Conservation (phyloP, 2,329 filamentous ascomycete genomes). For the Furcasterigmium sp. region DNA sequence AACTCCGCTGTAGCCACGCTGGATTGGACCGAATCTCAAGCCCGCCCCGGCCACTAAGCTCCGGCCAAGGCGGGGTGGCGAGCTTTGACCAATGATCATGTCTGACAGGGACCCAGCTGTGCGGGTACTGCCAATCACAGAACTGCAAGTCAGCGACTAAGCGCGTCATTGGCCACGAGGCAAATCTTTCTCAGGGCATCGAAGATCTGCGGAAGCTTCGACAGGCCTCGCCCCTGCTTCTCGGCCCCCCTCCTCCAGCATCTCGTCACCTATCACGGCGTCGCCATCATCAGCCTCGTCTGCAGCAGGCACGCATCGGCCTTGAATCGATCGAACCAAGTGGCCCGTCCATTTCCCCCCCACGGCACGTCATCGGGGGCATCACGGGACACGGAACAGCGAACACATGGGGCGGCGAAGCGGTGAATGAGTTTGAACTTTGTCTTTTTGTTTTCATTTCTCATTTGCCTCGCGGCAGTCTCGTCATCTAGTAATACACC, state of each 20-base stretch:
- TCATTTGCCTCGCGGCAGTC: too few relatives aligned
- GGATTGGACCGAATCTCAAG: too few relatives aligned
- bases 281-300: background rate
- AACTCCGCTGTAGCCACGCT: too few relatives aligned
- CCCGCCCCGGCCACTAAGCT: background rate
- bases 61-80: background rate
- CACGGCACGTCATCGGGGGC: background rate
- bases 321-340: slow-evolving; percentile 4
- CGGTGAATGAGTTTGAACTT: background rate
- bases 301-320: background rate
- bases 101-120: too few relatives aligned
- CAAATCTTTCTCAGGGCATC: background rate
- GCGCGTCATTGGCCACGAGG: background rate
- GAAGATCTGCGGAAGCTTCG: background rate
- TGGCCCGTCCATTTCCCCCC: background rate
- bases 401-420: too few relatives aligned
- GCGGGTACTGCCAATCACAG: too few relatives aligned
- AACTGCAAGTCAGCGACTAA: too few relatives aligned
- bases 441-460: background rate
- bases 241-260: too few relatives aligned
- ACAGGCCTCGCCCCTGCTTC: background rate
- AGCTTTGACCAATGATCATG: background rate
- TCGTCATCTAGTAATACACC: slow-evolving; percentile 22
- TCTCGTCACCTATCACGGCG: background rate
- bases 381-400: too few relatives aligned